phyloP scores from a whole-genome alignment of 305 asterid genomes.

The Fraxinus sp. region DNA sequence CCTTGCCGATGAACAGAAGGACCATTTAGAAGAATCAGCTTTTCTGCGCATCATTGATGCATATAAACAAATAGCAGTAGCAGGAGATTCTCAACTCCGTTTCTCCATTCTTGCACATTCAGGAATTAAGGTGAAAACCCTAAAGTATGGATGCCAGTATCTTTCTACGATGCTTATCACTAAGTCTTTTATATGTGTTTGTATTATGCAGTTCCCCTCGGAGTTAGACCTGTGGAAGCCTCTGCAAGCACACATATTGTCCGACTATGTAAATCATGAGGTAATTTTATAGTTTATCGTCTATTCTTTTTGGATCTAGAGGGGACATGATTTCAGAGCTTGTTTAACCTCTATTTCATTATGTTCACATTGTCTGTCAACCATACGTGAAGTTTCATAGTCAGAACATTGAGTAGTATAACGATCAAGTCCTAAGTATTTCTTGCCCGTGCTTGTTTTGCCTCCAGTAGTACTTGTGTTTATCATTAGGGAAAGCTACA shows the following conservation, averaged over 20 bases:
- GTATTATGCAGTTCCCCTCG: conserved; percentile 68
- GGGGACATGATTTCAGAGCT: conserved; percentile 15
- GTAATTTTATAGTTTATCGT: conserved; percentile 38
- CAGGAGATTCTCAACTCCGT: conserved; percentile 86
- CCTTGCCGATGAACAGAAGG: conserved; percentile 77
- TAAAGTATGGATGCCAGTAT: conserved; percentile 27
- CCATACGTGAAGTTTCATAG: conserved; percentile 4
- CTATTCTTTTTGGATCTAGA: conserved; percentile 24
- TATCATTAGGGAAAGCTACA: conserved; percentile 7
- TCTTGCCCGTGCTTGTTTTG: background rate
- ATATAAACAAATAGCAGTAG: conserved; percentile 70
- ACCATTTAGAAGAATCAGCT: conserved; percentile 70
- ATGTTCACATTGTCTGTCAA: conserved; percentile 2
- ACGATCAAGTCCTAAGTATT: conserved; percentile 1
- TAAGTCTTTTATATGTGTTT: conserved; percentile 33
- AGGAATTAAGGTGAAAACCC: conserved; percentile 71
- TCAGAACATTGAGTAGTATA: conserved; percentile 12
- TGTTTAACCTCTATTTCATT: conserved; percentile 21
- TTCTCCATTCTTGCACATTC: conserved; percentile 82
- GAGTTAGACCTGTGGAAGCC: conserved; percentile 93
- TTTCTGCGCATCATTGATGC: conserved; percentile 84
- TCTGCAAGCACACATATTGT: conserved; percentile 65
- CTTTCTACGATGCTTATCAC: conserved; percentile 28
- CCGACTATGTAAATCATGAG: conserved; percentile 88
- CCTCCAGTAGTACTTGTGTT: conserved; percentile 11